Evolutionary conservation across 768 basidiomycete species (phyloP), one percentile per base, ranked within the genome.

Genomic region (Podaxis carcinomalis): DNA sequence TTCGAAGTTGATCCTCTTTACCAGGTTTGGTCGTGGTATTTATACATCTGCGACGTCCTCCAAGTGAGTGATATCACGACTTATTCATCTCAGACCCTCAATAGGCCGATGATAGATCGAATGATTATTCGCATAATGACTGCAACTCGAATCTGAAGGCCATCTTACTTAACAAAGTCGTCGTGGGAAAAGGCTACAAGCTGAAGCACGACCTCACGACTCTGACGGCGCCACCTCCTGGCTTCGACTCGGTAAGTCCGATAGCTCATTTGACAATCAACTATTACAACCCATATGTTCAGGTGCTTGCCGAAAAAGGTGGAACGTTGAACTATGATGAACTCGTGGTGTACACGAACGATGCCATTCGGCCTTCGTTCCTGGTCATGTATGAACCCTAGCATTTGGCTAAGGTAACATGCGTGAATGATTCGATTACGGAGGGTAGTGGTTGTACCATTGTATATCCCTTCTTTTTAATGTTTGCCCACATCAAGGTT

Each of bases 31-130:
- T 25, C 81, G 82, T 39, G 88, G 88, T 25, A 85, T 89, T 44
- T 89, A 89, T 68, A 88, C 87, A 1, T 87, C 87, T 4, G 85
- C 86, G n/a, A 89, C 88, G 1, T 88, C 88, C n/a, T 89, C 88
- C 5, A 89, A 89, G 81, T 84, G 58, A 60, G 80, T 63, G 2
- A 51, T 63, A 19, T 14, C 9, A 52, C 11, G 40, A 11, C 14
- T 16, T 54, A 57, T 56, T 6, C 49, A 44, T 59, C 49, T 39
- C 51, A 54, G 16, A 27, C 40, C 39, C 28, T 47, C 49, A 46
- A 9, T 1, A 2, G 28, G 5, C 16, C 16, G 16, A 7, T 5
- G 16, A 19, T 40, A 84, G 83, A 65, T 87, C 88, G 16, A 85
- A 88, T 62, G 88, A 90, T 70, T 90, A 90, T 67, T 87, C 87